These are phyloP conservation scores for Alnus rubra DNA, from an alignment of 306 rosid genomes.

Conservation along the genomic window DNA sequence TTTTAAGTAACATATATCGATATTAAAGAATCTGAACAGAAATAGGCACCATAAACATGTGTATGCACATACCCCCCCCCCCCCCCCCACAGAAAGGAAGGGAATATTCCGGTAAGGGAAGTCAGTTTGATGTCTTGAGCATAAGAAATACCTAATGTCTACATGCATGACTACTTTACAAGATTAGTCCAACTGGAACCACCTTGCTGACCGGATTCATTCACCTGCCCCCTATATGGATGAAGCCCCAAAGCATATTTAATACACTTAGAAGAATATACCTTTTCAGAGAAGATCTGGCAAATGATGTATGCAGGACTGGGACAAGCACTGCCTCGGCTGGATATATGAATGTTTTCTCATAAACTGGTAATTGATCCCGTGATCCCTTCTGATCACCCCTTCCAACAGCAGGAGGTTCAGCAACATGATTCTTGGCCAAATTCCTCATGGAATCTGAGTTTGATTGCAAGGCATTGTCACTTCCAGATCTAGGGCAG, in stretches of 20 bases:
- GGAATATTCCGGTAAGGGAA: background rate
- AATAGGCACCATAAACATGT: background rate
- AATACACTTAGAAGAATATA: conserved; percentile 24
- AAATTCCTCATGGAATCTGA: conserved; percentile 44
- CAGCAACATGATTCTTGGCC: conserved; percentile 53
- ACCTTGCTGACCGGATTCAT: conserved; percentile 13
- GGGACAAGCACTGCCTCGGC: conserved; percentile 93
- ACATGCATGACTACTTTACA: conserved; percentile 5
- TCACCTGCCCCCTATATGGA: conserved; percentile 7
- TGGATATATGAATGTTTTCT: conserved; percentile 82
- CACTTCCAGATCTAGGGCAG: conserved; percentile 62
- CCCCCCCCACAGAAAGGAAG: background rate
- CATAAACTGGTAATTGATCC: conserved; percentile 52
- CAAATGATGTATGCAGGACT: conserved; percentile 69
- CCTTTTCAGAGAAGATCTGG: conserved; percentile 88
- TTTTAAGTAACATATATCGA: conserved; percentile 26
- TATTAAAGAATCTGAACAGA: conserved; percentile 11
- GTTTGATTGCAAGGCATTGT: conserved; percentile 47
- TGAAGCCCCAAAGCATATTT: background rate
- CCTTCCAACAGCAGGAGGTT: conserved; percentile 56
- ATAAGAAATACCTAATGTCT: background rate
- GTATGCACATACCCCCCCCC: background rate
- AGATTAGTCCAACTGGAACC: conserved; percentile 16
- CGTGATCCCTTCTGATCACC: conserved; percentile 68
- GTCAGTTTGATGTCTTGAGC: background rate